These are phyloP conservation scores for Gossypium herbaceum DNA, from an alignment of 345 rosid species.

Conservation along the genomic window DNA sequence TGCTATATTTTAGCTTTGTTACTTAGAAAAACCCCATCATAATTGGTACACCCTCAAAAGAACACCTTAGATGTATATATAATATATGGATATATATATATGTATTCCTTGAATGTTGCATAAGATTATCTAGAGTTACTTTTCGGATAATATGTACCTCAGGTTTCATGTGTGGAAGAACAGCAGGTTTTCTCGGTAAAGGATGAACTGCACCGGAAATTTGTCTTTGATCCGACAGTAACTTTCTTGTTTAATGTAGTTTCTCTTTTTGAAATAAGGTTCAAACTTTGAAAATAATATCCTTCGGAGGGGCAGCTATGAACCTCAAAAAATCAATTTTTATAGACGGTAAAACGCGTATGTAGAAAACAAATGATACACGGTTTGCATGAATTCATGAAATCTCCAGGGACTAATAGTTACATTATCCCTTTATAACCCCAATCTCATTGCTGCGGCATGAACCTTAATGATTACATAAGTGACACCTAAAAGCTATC, in stretches of 20 bases:
- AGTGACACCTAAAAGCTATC: neutral
- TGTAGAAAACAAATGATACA: neutral
- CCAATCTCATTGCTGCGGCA: neutral
- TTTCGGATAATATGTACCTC: neutral
- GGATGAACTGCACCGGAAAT: neutral
- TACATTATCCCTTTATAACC: neutral
- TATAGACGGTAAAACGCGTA: too few relatives aligned
- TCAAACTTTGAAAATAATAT: too few relatives aligned
- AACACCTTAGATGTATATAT: neutral
- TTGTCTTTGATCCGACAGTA: neutral
- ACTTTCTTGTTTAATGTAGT: neutral
- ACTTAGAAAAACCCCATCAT: conserved; percentile 49
- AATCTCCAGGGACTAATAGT: neutral
- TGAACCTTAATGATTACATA: too few relatives aligned
- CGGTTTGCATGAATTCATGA: neutral
- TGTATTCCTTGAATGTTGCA: neutral
- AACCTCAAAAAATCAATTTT: too few relatives aligned
- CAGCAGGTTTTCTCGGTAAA: neutral
- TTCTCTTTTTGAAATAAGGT: neutral
- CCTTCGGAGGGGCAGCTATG: too few relatives aligned
- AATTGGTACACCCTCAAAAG: neutral
- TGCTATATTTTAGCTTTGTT: conserved; percentile 53
- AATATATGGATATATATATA: neutral
- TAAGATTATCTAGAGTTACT: neutral
- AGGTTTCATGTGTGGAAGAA: neutral